Conservation (phyloP, 306 rosid genomes). For the Clitoria ternatea region DNA sequence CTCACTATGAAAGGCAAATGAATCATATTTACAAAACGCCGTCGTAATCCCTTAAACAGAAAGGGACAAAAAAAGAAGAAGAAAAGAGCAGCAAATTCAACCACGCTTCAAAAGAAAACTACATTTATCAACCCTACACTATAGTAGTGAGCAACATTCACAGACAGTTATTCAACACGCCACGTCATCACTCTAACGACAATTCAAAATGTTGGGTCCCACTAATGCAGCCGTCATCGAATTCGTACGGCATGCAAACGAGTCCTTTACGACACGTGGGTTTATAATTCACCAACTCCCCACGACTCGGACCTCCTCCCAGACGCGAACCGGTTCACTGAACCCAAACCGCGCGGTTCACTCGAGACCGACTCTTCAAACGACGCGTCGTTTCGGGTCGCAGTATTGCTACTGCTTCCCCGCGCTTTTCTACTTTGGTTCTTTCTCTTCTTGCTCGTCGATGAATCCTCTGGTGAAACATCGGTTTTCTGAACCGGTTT, state of each 20-base stretch:
- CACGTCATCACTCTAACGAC: conserved; percentile 46
- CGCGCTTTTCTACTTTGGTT: conserved; percentile 13
- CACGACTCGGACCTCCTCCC: conserved; percentile 76
- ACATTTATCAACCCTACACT: conserved; percentile 22
- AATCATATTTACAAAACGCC: conserved; percentile 37
- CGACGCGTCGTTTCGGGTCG: conserved; percentile 25
- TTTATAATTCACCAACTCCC: conserved; percentile 39
- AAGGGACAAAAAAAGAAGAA: not conserved
- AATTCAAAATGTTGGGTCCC: conserved; percentile 20
- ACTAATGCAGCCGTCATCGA: not conserved
- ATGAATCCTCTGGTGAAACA: conserved; percentile 20
- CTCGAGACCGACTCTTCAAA: conserved; percentile 39
- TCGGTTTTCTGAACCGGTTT: conserved; percentile 27
- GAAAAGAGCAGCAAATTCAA: not conserved
- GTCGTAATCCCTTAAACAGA: not conserved
- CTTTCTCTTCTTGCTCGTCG: conserved; percentile 13
- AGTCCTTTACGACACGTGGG: conserved; percentile 21
- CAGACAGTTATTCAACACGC: conserved; percentile 52
- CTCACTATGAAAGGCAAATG: not conserved
- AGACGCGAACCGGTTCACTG: conserved; percentile 62
- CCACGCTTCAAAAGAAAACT: conserved; percentile 8
- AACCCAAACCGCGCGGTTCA: conserved; percentile 63
- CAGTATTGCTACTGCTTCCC: not conserved
- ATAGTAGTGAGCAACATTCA: not conserved
- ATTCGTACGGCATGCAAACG: not conserved